Conservation (phyloP, 1,284 basidiomycete species). For the Heterobasidion annosum region DNA sequence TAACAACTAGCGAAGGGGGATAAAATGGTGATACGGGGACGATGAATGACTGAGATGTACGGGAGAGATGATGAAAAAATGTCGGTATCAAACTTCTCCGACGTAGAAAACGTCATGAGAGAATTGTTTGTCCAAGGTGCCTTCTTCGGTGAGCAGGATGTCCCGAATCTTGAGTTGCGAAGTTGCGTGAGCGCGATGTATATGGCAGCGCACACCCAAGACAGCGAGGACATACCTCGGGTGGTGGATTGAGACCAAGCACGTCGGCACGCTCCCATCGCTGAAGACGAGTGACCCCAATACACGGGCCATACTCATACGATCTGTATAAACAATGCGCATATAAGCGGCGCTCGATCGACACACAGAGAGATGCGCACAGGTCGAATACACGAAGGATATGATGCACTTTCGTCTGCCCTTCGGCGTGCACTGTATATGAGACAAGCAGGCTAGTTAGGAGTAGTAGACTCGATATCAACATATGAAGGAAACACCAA, state of each 20-base stretch:
- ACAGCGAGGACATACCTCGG: slow-evolving; percentile 46
- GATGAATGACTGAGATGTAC: too few relatives aligned
- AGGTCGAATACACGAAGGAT: slow-evolving; percentile 79
- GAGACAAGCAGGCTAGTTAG: slow-evolving; percentile 3
- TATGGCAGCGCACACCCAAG: background rate
- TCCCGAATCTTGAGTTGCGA: slow-evolving; percentile 50
- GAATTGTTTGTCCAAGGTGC: slow-evolving; percentile 32
- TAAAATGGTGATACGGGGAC: too few relatives aligned
- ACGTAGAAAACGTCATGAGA: slow-evolving; percentile 41
- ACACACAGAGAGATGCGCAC: slow-evolving; percentile 25
- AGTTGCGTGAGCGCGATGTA: background rate
- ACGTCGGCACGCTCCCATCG: slow-evolving; percentile 83
- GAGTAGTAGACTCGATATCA: background rate
- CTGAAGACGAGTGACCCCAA: slow-evolving; percentile 76
- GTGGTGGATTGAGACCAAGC: slow-evolving; percentile 78
- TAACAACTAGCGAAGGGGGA: too few relatives aligned
- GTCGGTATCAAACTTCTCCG: slow-evolving; percentile 16
- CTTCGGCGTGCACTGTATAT: slow-evolving; percentile 48
- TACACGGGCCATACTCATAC: slow-evolving; percentile 79
- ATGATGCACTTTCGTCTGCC: slow-evolving; percentile 54
- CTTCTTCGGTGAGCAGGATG: slow-evolving; percentile 57
- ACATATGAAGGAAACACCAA: slow-evolving; percentile 27
- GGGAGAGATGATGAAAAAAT: background rate
- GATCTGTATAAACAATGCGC: slow-evolving; percentile 31
- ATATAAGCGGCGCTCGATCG: background rate